Percentiles rank a stretch among this genome's conserved stretches.
Conservation (phyloP, 306 rosid genomes). For the Mimosa bimucronata region DNA sequence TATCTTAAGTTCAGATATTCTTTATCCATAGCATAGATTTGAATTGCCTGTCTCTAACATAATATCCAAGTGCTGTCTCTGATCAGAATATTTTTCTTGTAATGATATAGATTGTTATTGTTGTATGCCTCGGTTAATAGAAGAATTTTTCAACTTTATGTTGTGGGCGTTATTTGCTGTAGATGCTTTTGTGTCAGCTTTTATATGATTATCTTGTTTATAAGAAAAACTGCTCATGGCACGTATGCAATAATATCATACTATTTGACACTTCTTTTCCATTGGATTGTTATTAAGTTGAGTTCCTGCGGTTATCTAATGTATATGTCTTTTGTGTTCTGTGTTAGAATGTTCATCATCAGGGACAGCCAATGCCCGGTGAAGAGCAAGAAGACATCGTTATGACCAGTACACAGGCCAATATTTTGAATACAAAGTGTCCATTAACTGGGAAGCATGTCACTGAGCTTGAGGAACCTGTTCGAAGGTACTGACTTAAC, state of each 20-base stretch:
- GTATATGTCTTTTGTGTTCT: slow-evolving; percentile 37
- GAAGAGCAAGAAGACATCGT: slow-evolving; percentile 92
- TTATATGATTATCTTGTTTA: slow-evolving; percentile 22
- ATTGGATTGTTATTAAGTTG: slow-evolving; percentile 21
- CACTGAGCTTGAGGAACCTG: slow-evolving; percentile 71
- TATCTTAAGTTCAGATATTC: not conserved
- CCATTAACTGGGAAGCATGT: slow-evolving; percentile 88
- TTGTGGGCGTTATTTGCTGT: not conserved
- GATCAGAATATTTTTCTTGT: slow-evolving; percentile 8
- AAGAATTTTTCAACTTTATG: slow-evolving; percentile 10
- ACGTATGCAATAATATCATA: slow-evolving; percentile 8
- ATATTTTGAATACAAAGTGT: slow-evolving; percentile 67
- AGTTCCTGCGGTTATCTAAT: slow-evolving; percentile 26
- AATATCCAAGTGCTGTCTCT: slow-evolving; percentile 19
- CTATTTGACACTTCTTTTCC: slow-evolving; percentile 12
- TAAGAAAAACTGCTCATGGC: slow-evolving; percentile 19
- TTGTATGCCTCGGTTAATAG: slow-evolving; percentile 13
- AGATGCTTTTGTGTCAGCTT: slow-evolving; percentile 20
- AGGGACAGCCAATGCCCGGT: slow-evolving; percentile 90
- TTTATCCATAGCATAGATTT: slow-evolving; percentile 11
- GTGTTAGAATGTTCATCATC: slow-evolving; percentile 86
- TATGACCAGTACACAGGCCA: slow-evolving; percentile 82
- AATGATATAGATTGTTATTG: slow-evolving; percentile 2
- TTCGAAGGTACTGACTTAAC: no score
- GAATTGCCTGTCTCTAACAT: not conserved